Percentiles rank a stretch among this genome's conserved stretches.
Evolutionary conservation across 176 grass and related monocot genomes (phyloP).

Genomic region (Carex myosuroides): DNA sequence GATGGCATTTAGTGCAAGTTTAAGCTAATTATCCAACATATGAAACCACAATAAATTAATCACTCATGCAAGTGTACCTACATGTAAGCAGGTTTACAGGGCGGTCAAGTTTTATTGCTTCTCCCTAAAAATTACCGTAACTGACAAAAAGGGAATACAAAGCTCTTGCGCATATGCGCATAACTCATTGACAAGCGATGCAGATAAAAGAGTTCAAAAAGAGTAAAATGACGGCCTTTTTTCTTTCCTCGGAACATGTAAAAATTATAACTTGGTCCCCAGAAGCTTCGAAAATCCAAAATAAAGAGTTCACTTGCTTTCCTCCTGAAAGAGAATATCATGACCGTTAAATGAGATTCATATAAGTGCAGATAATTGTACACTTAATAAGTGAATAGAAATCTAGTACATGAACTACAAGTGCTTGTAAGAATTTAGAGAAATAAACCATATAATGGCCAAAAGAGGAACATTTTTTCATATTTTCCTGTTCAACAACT

Average conservation of each 20-base stretch:
- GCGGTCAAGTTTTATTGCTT: conserved; percentile 18
- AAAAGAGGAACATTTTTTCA: background rate
- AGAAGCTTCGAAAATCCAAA: conserved; percentile 10
- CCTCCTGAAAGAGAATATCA: conserved; percentile 23
- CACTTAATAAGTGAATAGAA: background rate
- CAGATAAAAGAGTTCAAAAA: conserved; percentile 14
- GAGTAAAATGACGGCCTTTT: conserved; percentile 12
- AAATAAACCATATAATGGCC: background rate
- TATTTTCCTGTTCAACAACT: background rate
- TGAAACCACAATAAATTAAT: conserved; percentile 10
- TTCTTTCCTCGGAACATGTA: conserved; percentile 5
- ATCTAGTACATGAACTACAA: background rate
- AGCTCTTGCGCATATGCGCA: conserved; percentile 14
- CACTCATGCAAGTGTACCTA: conserved; percentile 5
- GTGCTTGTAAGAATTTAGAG: background rate
- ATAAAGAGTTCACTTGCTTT: conserved; percentile 10
- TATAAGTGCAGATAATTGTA: background rate
- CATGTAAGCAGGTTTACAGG: conserved; percentile 13
- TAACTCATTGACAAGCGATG: conserved; percentile 10
- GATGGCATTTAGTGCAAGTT: background rate
- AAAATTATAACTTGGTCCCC: background rate
- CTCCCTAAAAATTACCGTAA: conserved; percentile 9
- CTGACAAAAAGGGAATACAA: conserved; percentile 15
- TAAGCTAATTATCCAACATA: background rate
- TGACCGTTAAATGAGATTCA: background rate